phyloP scores from a whole-genome alignment of 2,329 filamentous ascomycete species.

The Nigrospora oryzae region DNA sequence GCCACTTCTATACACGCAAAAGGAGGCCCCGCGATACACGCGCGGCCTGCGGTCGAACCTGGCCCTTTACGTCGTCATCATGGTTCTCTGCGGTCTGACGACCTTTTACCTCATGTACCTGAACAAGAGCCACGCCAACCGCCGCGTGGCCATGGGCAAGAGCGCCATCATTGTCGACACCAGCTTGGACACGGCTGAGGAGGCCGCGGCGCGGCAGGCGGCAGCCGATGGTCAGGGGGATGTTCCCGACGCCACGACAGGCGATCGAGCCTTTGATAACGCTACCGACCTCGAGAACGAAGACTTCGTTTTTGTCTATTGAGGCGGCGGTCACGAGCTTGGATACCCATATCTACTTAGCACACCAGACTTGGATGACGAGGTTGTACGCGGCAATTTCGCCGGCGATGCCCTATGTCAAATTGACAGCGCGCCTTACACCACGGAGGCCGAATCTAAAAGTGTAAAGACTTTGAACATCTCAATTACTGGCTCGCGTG shows the following conservation, averaged over 20 bases:
- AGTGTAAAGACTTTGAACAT: too few relatives aligned
- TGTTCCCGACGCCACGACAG: constrained; percentile 12
- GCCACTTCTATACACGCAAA: constrained; percentile 54
- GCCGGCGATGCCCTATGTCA: too few relatives aligned
- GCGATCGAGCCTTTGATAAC: constrained; percentile 47
- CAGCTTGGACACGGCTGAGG: constrained; percentile 44
- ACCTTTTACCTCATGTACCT: constrained; percentile 13
- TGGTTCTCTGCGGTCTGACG: constrained; percentile 33
- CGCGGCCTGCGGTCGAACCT: constrained; percentile 53
- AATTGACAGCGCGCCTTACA: too few relatives aligned
- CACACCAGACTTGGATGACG: too few relatives aligned
- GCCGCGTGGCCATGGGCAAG: constrained; percentile 50
- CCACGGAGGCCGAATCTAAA: too few relatives aligned
- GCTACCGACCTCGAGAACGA: constrained; percentile 53
- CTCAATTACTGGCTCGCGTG: too few relatives aligned
- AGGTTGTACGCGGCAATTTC: too few relatives aligned
- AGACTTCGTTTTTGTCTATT: constrained; percentile 54
- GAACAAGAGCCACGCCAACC: constrained; percentile 9
- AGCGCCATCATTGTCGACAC: constrained; percentile 47
- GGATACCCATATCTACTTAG: too few relatives aligned
- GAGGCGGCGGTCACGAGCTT: not conserved
- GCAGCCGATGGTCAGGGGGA: constrained; percentile 12
- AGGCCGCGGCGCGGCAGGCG: constrained; percentile 27
- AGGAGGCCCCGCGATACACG: constrained; percentile 46
- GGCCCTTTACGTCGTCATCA: constrained; percentile 51